A percentile compares a stretch with the other conserved stretches of the same genome.
Conservation (phyloP, 2,329 filamentous ascomycete genomes). For the Fusarium papillatum region DNA sequence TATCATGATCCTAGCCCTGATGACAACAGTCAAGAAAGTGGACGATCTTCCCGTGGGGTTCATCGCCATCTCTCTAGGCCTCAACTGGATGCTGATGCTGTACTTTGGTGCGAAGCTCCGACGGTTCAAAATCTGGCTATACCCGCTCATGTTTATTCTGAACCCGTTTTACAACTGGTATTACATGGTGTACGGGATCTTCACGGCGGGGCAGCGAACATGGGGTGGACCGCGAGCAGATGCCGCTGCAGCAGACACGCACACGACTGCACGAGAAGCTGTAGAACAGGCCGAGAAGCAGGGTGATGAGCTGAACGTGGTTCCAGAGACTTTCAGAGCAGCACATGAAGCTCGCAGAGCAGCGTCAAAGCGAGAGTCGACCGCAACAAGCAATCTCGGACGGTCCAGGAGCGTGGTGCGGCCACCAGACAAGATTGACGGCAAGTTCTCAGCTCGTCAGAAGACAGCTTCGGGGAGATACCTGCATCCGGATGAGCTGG, state of each 20-base stretch:
- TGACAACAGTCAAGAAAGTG: conserved; percentile 86
- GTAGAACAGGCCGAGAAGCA: conserved; percentile 83
- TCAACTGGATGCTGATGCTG: conserved; percentile 96
- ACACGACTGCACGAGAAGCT: conserved; percentile 85
- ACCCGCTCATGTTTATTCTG: conserved; percentile 94
- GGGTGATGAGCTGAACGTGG: conserved; percentile 91
- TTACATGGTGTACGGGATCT: conserved; percentile 98
- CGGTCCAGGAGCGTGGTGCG: conserved; percentile 72
- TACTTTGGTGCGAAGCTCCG: conserved; percentile 92
- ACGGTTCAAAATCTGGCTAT: conserved; percentile 94
- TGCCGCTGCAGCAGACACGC: conserved; percentile 82
- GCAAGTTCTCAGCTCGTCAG: conserved; percentile 82
- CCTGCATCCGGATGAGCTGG: conserved; percentile 74
- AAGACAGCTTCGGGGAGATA: conserved; percentile 78
- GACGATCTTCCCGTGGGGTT: conserved; percentile 90
- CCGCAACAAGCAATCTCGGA: conserved; percentile 52
- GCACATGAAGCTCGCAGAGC: conserved; percentile 64
- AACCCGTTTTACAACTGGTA: conserved; percentile 99
- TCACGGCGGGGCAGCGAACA: conserved; percentile 92
- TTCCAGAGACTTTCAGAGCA: conserved; percentile 85
- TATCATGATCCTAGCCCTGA: conserved; percentile 89
- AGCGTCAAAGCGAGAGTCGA: conserved; percentile 46
- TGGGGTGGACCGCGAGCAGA: conserved; percentile 97
- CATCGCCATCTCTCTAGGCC: conserved; percentile 90
- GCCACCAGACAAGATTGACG: conserved; percentile 82